phyloP scores from a whole-genome alignment of 164 flowering plant genomes.

The Echeveria elegans region DNA sequence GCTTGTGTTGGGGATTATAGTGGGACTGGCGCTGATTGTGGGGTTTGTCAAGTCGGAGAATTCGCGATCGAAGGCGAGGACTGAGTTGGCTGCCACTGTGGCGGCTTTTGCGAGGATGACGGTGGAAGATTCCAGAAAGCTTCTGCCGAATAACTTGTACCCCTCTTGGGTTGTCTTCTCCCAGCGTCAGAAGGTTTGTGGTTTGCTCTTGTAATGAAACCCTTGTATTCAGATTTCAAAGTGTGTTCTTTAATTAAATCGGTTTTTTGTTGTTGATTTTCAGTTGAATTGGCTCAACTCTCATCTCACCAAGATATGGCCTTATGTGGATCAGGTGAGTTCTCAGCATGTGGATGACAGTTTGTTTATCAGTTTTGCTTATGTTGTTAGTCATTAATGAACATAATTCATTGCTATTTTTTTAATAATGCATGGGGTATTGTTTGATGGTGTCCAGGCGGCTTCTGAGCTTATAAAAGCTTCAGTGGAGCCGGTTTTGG shows the following conservation, averaged over 20 bases:
- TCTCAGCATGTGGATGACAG: too few relatives aligned
- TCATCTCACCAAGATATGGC: constrained; percentile 89
- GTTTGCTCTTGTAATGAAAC: not conserved
- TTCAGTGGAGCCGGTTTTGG: constrained; percentile 80
- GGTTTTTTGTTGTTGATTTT: constrained; percentile 12
- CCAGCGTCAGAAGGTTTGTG: constrained; percentile 59
- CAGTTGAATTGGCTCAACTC: constrained; percentile 90
- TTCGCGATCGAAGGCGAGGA: constrained; percentile 41
- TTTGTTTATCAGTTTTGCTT: too few relatives aligned
- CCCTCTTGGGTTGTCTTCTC: constrained; percentile 92
- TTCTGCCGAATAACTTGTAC: constrained; percentile 47
- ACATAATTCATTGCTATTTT: too few relatives aligned
- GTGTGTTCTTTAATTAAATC: not conserved
- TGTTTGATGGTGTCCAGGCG: constrained; percentile 40
- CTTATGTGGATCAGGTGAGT: constrained; percentile 73
- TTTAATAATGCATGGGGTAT: too few relatives aligned
- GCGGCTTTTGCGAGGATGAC: constrained; percentile 93
- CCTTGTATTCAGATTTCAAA: not conserved
- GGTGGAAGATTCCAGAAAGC: constrained; percentile 84
- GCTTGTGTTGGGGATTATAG: constrained; percentile 39
- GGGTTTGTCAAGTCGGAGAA: constrained; percentile 60
- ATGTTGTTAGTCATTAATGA: not conserved
- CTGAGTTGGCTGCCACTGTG: constrained; percentile 50
- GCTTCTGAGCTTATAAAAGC: constrained; percentile 89
- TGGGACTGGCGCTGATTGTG: constrained; percentile 48